phyloP scores from a whole-genome alignment of 2,329 filamentous ascomycete species.

The Polytolypa hystricis region DNA sequence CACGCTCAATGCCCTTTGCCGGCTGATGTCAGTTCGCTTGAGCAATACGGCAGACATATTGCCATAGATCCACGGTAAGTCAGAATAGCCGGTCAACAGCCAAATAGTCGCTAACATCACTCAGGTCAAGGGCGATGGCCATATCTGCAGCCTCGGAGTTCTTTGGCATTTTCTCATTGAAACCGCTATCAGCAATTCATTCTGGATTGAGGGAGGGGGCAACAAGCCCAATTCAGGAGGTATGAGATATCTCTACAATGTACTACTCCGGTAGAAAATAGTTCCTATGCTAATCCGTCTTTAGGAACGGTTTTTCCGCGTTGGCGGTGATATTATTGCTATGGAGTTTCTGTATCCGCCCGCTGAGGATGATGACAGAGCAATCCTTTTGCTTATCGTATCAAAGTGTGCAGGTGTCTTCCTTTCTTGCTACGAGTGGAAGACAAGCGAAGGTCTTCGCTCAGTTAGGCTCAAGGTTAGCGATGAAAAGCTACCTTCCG shows the following conservation, averaged over 20 bases:
- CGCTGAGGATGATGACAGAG: constrained; percentile 52
- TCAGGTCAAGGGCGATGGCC: constrained; percentile 47
- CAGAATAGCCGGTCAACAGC: constrained; percentile 1
- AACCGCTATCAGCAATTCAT: constrained; percentile 43
- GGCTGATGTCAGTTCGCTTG: constrained; percentile 41
- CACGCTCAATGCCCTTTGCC: constrained; percentile 49
- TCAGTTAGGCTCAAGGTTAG: constrained; percentile 18
- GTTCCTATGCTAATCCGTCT: constrained; percentile 2
- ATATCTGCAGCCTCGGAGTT: constrained; percentile 59
- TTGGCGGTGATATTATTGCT: constrained; percentile 68
- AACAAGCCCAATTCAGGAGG: constrained; percentile 50
- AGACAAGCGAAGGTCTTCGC: constrained; percentile 30
- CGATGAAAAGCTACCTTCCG: constrained; percentile 21
- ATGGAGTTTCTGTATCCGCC: constrained; percentile 76
- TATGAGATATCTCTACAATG: constrained; percentile 23
- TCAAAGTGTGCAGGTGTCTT: constrained; percentile 33
- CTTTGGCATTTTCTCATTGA: constrained; percentile 62
- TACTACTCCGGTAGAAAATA: constrained; percentile 3
- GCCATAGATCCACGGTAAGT: constrained; percentile 66
- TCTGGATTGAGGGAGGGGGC: constrained; percentile 38
- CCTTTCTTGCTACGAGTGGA: constrained; percentile 43
- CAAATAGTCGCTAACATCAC: constrained; percentile 6
- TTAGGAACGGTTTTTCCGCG: constrained; percentile 39
- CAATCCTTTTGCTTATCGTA: constrained; percentile 63
- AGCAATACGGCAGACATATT: constrained; percentile 53